These are phyloP conservation scores for Lojkania enalia DNA, from an alignment of 2,329 filamentous ascomycete species.

Conservation along the genomic window DNA sequence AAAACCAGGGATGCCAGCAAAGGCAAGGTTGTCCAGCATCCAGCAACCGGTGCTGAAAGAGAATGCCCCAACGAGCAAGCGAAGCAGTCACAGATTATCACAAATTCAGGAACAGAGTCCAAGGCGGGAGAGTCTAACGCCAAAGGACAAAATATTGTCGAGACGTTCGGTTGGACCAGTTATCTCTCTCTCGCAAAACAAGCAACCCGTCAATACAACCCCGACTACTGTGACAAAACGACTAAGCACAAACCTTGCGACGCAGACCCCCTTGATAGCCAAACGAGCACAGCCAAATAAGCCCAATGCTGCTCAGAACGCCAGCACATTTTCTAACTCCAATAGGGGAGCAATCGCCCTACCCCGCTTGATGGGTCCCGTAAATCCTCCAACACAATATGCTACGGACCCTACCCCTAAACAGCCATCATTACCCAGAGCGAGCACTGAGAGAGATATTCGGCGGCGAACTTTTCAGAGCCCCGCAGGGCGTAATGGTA, in stretches of 20 bases:
- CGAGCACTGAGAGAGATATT: conserved; percentile 20
- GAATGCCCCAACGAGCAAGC: conserved; percentile 14
- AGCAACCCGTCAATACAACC: conserved; percentile 19
- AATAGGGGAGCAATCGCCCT: conserved; percentile 14
- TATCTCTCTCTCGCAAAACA: conserved; percentile 17
- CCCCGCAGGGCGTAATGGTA: conserved; percentile 23
- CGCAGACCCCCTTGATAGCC: conserved; percentile 25
- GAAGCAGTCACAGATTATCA: conserved; percentile 18
- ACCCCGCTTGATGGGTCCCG: conserved; percentile 19
- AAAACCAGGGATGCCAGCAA: conserved; percentile 18
- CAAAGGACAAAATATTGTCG: conserved; percentile 14
- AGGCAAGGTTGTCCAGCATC: conserved; percentile 1
- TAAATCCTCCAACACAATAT: conserved; percentile 20
- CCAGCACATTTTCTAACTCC: background rate
- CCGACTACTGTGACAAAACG: conserved; percentile 20
- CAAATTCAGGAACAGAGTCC: conserved; percentile 24
- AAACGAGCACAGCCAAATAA: conserved; percentile 18
- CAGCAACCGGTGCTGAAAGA: conserved; percentile 10
- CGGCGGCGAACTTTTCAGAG: conserved; percentile 26
- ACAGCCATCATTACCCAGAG: conserved; percentile 14
- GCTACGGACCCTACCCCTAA: conserved; percentile 2
- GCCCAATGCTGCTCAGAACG: conserved; percentile 6
- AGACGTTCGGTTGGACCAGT: conserved; percentile 23
- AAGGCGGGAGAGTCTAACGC: conserved; percentile 24
- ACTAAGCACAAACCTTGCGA: conserved; percentile 18